phyloP scores from a whole-genome alignment of 345 rosid genomes.

The Brassica carinata region DNA sequence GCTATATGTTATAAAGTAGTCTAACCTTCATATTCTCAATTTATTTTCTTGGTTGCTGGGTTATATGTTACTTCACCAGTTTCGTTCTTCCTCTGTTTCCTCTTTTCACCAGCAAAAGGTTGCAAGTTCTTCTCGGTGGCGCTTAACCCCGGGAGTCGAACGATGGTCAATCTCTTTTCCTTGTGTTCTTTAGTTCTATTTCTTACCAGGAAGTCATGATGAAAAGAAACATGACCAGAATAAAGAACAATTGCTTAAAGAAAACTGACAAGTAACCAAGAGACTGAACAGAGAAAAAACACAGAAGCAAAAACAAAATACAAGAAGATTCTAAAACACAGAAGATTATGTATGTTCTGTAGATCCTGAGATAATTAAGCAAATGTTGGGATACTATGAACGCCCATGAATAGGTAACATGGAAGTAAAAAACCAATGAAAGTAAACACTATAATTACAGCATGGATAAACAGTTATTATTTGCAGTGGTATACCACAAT shows the following conservation, averaged over 20 bases:
- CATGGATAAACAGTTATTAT: neutral
- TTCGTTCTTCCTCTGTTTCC: conserved; percentile 31
- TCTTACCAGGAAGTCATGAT: conserved; percentile 18
- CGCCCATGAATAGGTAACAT: conserved; percentile 16
- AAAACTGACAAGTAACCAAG: neutral
- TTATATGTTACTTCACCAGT: conserved; percentile 37
- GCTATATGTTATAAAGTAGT: neutral
- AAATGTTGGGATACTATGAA: conserved; percentile 11
- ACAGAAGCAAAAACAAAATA: neutral
- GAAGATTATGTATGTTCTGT: conserved; percentile 54
- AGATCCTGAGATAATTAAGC: conserved; percentile 53
- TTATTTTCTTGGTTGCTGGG: conserved; percentile 44
- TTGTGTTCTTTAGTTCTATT: too few species aligned
- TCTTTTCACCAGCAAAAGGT: too few species aligned
- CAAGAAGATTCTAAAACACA: neutral
- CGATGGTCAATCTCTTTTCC: too few species aligned
- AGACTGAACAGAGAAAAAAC: neutral
- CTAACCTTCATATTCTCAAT: conserved; percentile 22
- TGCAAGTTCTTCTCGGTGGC: too few species aligned
- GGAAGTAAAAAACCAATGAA: conserved; percentile 1
- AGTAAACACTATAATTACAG: neutral
- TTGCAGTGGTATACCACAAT: conserved; percentile 1
- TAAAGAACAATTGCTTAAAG: neutral
- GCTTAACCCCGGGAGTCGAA: too few species aligned
- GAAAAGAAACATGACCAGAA: conserved; percentile 11